Conservation (phyloP, 1,284 basidiomycete genomes). For the Austroboletus novae-zelandiae region DNA sequence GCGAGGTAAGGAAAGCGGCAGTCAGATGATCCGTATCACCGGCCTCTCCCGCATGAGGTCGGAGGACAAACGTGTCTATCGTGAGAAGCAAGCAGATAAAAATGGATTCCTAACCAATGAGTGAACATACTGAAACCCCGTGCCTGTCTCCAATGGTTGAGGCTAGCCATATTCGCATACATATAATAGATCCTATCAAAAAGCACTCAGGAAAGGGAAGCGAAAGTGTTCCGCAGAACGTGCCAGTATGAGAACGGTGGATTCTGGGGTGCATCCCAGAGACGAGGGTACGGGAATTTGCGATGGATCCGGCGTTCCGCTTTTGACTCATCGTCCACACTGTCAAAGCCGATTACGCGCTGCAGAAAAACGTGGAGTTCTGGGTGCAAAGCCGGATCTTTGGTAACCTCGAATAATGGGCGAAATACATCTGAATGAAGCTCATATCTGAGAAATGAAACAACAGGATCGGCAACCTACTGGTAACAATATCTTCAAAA, state of each 20-base stretch:
- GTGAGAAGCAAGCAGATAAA: neutral
- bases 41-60: constrained; percentile 97
- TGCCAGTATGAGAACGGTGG: constrained; percentile 96
- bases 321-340: constrained; percentile 98
- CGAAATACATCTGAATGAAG: constrained; percentile 76
- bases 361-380: constrained; percentile 96
- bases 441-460: constrained; percentile 5
- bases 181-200: constrained; percentile 88
- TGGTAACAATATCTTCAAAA: constrained; percentile 89
- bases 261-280: constrained; percentile 89
- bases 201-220: neutral
- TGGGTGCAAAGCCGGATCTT: constrained; percentile 86
- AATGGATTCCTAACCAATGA: neutral
- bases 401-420: constrained; percentile 95
- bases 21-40: constrained; percentile 98
- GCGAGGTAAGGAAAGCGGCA: constrained; percentile 92
- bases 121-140: constrained; percentile 84
- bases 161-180: constrained; percentile 93
- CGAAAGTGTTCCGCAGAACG: constrained; percentile 17
- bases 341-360: constrained; percentile 95
- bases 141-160: constrained; percentile 88
- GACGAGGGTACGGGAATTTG: constrained; percentile 92
- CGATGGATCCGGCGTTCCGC: constrained; percentile 88
- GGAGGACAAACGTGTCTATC: constrained; percentile 91
- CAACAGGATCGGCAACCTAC: constrained; percentile 46